A percentile compares a stretch with the other conserved stretches of the same genome.
phyloP scores from a whole-genome alignment of 2,329 filamentous ascomycete genomes.

The Epichloe elymi region DNA sequence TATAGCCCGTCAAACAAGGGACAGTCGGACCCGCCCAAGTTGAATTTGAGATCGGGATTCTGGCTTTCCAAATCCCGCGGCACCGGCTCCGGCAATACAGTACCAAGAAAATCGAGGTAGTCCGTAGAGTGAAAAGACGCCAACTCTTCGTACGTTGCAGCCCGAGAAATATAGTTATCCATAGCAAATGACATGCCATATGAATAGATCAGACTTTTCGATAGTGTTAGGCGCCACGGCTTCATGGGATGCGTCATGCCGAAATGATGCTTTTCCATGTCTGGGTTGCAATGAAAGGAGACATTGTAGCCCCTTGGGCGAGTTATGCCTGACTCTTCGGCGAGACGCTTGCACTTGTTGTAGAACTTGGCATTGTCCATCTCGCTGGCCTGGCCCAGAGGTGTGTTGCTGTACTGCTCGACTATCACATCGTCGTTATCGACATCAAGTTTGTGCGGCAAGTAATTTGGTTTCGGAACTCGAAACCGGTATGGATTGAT shows the following conservation, averaged over 20 bases:
- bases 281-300: slow-evolving; percentile 89
- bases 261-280: slow-evolving; percentile 94
- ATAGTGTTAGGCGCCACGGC: slow-evolving; percentile 89
- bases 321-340: slow-evolving; percentile 55
- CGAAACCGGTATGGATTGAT: slow-evolving; percentile 37
- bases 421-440: slow-evolving; percentile 39
- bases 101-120: slow-evolving; percentile 80
- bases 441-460: slow-evolving; percentile 39
- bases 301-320: slow-evolving; percentile 79
- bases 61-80: slow-evolving; percentile 53
- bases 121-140: slow-evolving; percentile 75
- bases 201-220: slow-evolving; percentile 85
- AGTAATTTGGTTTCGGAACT: slow-evolving; percentile 46
- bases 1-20: slow-evolving; percentile 93
- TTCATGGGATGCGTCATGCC: slow-evolving; percentile 98
- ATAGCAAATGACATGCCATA: slow-evolving; percentile 96
- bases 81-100: slow-evolving; percentile 50
- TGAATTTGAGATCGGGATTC: slow-evolving; percentile 59
- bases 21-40: slow-evolving; percentile 83
- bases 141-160: slow-evolving; percentile 79
- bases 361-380: slow-evolving; percentile 43
- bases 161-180: slow-evolving; percentile 79
- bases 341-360: slow-evolving; percentile 43
- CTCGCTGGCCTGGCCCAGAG: slow-evolving; percentile 36
- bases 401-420: slow-evolving; percentile 35